A percentile compares a stretch with the other conserved stretches of the same genome.
Evolutionary conservation across 169 alveolate species (phyloP).

Genomic region (Eimeria maxima): DNA sequence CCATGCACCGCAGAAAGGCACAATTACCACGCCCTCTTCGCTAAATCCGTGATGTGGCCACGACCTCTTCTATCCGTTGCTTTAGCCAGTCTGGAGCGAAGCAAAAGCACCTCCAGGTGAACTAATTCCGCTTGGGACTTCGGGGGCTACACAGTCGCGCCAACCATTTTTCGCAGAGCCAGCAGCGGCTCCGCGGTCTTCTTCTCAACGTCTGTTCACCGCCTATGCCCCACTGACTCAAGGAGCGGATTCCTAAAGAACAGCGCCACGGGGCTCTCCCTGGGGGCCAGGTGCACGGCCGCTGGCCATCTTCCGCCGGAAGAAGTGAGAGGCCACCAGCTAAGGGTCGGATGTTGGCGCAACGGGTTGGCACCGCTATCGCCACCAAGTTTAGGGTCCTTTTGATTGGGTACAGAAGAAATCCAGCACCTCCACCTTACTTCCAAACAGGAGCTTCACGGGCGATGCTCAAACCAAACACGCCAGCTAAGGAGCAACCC

Average conservation of each 20-base stretch:
- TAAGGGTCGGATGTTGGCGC: slow-evolving; percentile 29
- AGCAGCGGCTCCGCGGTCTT: slow-evolving; percentile 49
- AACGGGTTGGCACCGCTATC: slow-evolving; percentile 20
- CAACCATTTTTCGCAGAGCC: slow-evolving; percentile 77
- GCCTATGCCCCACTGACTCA: background rate
- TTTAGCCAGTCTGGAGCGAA: background rate
- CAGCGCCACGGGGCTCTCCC: slow-evolving; percentile 79
- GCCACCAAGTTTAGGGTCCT: background rate
- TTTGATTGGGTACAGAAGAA: background rate
- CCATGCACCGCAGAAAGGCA: slow-evolving; percentile 13
- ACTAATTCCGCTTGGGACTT: slow-evolving; percentile 73
- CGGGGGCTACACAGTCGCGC: slow-evolving; percentile 52
- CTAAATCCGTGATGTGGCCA: background rate
- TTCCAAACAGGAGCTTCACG: slow-evolving; percentile 9
- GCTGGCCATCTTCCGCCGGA: slow-evolving; percentile 76
- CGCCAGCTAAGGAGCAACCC: background rate
- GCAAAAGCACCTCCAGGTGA: slow-evolving; percentile 15
- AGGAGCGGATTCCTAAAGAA: slow-evolving; percentile 47
- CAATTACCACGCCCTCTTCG: background rate
- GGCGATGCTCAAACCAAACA: background rate
- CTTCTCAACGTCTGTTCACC: slow-evolving; percentile 8
- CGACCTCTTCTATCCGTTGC: slow-evolving; percentile 10
- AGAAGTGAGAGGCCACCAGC: slow-evolving; percentile 19
- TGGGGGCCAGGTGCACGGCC: slow-evolving; percentile 73
- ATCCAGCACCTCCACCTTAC: slow-evolving; percentile 9